A percentile compares a stretch with the other conserved stretches of the same genome.
phyloP scores from a whole-genome alignment of 208 protist species.

The Leishmania tarentolae region DNA sequence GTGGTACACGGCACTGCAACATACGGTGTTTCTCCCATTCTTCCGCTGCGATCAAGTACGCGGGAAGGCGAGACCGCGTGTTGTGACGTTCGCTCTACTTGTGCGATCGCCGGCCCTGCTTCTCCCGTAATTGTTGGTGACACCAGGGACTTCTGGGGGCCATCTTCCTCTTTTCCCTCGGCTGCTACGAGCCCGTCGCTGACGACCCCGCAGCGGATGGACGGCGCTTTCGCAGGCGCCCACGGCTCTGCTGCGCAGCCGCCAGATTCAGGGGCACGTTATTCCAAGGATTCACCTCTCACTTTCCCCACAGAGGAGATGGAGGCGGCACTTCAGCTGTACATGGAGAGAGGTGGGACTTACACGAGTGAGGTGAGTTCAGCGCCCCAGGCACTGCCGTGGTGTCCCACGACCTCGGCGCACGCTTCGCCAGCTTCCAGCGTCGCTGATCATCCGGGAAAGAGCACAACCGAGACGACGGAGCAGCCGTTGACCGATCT shows the following conservation, averaged over 20 bases:
- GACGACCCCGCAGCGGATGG: neutral
- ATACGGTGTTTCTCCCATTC: no score
- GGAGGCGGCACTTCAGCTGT: conserved; percentile 39
- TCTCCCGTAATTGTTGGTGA: neutral
- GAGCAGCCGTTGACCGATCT: conserved; percentile 15
- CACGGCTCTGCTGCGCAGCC: neutral
- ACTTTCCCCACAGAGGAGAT: conserved; percentile 14
- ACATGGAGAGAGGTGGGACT: conserved; percentile 33
- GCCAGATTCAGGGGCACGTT: neutral
- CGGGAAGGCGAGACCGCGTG: neutral
- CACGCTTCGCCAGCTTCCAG: neutral
- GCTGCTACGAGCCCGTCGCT: neutral
- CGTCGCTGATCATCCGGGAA: neutral
- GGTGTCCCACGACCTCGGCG: neutral
- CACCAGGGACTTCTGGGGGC: neutral
- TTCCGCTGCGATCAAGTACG: neutral
- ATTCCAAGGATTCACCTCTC: neutral
- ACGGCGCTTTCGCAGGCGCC: neutral
- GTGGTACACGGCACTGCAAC: neutral
- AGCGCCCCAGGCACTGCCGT: conserved; percentile 12
- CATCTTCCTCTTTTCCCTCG: neutral
- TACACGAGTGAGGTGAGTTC: conserved; percentile 9
- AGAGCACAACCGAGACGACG: neutral
- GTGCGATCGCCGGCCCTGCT: neutral
- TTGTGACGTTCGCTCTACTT: neutral